Evolutionary conservation across 164 flowering plant genomes (phyloP), one percentile per base, ranked within the genome.

Genomic region (Magnolia officinalis): DNA sequence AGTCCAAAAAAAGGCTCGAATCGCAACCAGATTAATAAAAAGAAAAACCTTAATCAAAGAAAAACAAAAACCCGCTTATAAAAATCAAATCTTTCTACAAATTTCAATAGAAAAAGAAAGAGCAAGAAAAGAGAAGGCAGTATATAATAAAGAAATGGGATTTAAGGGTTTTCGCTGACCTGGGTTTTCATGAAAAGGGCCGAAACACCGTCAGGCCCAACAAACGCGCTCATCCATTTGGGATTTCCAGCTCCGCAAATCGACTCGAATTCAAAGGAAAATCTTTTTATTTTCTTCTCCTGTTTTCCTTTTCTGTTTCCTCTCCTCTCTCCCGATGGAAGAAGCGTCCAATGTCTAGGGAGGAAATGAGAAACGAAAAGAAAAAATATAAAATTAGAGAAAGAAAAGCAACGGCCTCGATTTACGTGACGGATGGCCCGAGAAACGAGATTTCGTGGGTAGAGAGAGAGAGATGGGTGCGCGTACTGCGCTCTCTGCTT

Each of bases 371-470:
- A 9, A 14, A 21, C 21, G 45, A 19, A 45, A 23, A n/a, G 16
- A 8, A 52, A 1, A 1, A 1, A 26, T 20, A 55, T 49, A 23
- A 24, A 68, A 76, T 69, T 13, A 6, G 31, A 8, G 23, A 16
- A 10, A 19, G 50, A 64, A 68, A 68, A 68, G 49, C 71, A 68
- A 68, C n/a, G 71, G 71, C 82, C 82, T 86, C 72, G 89, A 77
- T 81, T 68, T 78, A 76, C 84, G 89, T 76, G 87, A 80, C 59
- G 75, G 80, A 83, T 83, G 89, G 88, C 85, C 81, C 82, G 79
- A 75, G 61, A 75, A 72, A 55, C 77, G 72, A 80, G 80, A 82
- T 67, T 64, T 74, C 45, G 76, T 63, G 64, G 59, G 19, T 11
- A 68, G 19, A 18, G 50, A 26, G 68, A 21, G 20, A 26, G 16